Conservation (phyloP, 768 basidiomycete species). For the Auricularia sp. region DNA sequence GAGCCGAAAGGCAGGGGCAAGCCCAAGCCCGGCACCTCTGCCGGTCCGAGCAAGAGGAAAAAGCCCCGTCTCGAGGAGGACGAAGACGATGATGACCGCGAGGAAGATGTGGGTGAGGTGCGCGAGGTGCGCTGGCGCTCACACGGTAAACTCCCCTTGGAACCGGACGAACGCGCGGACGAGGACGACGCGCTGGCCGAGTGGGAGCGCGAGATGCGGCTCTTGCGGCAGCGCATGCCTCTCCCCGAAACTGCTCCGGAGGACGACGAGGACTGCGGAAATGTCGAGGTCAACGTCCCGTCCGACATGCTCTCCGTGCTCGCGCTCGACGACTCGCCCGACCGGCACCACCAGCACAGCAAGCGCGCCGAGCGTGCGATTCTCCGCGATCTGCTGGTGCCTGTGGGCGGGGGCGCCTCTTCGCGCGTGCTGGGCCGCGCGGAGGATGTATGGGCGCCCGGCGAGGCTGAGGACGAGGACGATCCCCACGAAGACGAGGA, state of each 20-base stretch:
- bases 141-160: neutral
- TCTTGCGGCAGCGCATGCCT: neutral
- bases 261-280: neutral
- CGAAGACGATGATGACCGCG: neutral
- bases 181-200: neutral
- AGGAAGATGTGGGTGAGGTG: neutral
- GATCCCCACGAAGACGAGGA: neutral
- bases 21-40: neutral
- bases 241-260: too few species aligned
- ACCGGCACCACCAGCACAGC: neutral
- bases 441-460: neutral
- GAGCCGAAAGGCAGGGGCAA: neutral
- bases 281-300: neutral
- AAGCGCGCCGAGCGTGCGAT: neutral
- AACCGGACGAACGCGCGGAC: neutral
- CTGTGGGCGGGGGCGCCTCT: neutral
- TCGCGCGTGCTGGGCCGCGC: neutral
- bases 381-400: neutral
- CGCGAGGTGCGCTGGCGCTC: too few species aligned
- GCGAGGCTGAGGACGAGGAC: neutral
- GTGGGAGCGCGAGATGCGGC: conserved; percentile 1
- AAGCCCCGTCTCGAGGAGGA: neutral
- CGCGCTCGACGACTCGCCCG: neutral
- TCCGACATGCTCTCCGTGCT: neutral
- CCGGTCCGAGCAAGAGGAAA: neutral